These are phyloP conservation scores for Dictyostelium purpureum DNA, from an alignment of 78 protist genomes.

Conservation along the genomic window DNA sequence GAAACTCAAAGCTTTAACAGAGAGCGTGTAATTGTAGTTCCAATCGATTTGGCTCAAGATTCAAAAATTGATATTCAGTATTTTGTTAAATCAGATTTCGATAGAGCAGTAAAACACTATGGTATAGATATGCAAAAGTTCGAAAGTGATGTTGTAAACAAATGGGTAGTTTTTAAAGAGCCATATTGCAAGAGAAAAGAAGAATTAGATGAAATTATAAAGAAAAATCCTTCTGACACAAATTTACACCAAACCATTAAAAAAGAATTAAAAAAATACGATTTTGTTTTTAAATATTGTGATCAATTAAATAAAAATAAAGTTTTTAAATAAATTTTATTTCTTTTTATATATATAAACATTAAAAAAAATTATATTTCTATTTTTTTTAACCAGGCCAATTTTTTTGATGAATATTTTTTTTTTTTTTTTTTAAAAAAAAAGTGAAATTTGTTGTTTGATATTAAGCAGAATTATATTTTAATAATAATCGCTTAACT, in stretches of 20 bases:
- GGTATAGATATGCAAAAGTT: not conserved
- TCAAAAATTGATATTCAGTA: slow-evolving; percentile 14
- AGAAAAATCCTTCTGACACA: not conserved
- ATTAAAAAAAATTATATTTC: not conserved
- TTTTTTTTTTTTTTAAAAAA: too few species aligned
- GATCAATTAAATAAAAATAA: slow-evolving; percentile 5
- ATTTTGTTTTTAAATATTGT: slow-evolving; percentile 12
- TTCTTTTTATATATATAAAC: not conserved
- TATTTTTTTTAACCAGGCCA: too few species aligned
- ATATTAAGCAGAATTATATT: too few species aligned
- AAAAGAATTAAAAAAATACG: not conserved
- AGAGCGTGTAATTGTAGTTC: not conserved
- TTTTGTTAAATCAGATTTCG: slow-evolving; percentile 8
- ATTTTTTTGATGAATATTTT: too few species aligned
- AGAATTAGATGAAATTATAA: not conserved
- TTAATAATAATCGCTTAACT: too few species aligned
- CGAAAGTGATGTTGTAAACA: not conserved
- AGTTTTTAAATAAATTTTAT: not conserved
- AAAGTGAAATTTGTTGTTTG: too few species aligned
- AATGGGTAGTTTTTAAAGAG: not conserved
- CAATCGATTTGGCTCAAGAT: not conserved
- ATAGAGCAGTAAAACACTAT: not conserved
- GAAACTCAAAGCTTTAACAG: not conserved
- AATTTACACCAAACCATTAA: not conserved
- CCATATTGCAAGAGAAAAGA: not conserved